A percentile compares a stretch with the other conserved stretches of the same genome.
These are phyloP conservation scores for Zygotorulaspora sp. DNA, from an alignment of 805 yeast genomes.

Conservation along the genomic window DNA sequence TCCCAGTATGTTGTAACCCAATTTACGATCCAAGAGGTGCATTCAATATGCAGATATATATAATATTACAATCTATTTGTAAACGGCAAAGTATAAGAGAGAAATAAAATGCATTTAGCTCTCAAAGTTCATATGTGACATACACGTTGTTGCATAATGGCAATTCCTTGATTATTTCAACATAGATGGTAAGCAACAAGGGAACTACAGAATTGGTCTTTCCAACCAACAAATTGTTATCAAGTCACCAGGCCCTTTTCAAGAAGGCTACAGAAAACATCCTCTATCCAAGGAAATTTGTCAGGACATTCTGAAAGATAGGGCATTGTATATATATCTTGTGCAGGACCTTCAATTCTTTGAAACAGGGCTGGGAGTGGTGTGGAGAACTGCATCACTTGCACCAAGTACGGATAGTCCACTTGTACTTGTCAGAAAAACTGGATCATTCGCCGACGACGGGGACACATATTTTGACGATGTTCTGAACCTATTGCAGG, in stretches of 20 bases:
- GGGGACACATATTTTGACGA: constrained; percentile 47
- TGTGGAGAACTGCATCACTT: constrained; percentile 42
- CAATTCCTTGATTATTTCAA: neutral
- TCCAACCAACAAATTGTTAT: constrained; percentile 26
- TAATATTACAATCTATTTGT: too few species aligned
- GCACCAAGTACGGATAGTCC: constrained; percentile 40
- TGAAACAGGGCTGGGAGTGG: constrained; percentile 39
- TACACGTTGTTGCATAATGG: neutral
- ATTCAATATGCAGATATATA: neutral
- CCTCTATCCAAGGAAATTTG: constrained; percentile 44
- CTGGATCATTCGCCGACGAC: constrained; percentile 46
- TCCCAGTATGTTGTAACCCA: neutral
- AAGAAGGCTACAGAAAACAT: constrained; percentile 37
- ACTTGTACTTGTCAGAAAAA: constrained; percentile 43
- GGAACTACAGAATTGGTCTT: constrained; percentile 7
- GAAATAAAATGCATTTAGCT: neutral
- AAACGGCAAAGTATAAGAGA: neutral
- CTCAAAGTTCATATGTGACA: neutral
- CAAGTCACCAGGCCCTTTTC: constrained; percentile 26
- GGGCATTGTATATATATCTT: constrained; percentile 42
- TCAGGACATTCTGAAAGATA: constrained; percentile 42
- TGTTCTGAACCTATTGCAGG: constrained; percentile 27
- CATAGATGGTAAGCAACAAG: neutral
- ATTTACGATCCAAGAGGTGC: neutral
- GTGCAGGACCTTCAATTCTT: constrained; percentile 49